These are phyloP conservation scores for Boletus huronensis DNA, from an alignment of 768 basidiomycete species.

Conservation along the genomic window DNA sequence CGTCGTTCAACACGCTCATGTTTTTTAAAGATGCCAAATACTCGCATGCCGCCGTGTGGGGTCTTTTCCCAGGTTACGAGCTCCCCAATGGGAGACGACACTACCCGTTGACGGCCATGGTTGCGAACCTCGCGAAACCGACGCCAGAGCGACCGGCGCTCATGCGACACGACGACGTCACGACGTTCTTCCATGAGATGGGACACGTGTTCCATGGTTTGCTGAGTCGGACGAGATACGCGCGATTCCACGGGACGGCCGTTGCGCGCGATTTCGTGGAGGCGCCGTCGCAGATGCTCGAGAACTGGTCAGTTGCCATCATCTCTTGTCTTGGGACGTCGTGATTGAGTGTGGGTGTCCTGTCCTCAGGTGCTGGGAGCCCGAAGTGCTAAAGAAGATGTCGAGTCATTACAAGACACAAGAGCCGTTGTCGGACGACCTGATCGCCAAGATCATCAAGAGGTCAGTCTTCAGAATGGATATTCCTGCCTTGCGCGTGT, in stretches of 20 bases:
- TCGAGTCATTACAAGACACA: slow-evolving; percentile 76
- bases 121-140: slow-evolving; percentile 85
- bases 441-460: slow-evolving; percentile 74
- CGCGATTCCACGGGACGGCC: slow-evolving; percentile 79
- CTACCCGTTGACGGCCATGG: slow-evolving; percentile 82
- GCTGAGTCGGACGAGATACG: slow-evolving; percentile 64
- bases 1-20: background rate
- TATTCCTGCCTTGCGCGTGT: background rate
- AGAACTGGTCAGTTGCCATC: slow-evolving; percentile 62
- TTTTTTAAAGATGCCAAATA: slow-evolving; percentile 61
- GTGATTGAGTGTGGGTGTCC: background rate
- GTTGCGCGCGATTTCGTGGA: slow-evolving; percentile 84
- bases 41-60: slow-evolving; percentile 85
- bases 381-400: slow-evolving; percentile 69
- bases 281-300: slow-evolving; percentile 89
- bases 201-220: slow-evolving; percentile 72
- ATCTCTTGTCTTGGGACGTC: background rate
- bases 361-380: slow-evolving; percentile 69
- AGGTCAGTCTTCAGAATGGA: slow-evolving; percentile 41
- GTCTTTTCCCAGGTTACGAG: slow-evolving; percentile 64
- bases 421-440: slow-evolving; percentile 62
- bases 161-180: slow-evolving; percentile 85
- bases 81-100: slow-evolving; percentile 52
- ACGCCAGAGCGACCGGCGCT: slow-evolving; percentile 77
- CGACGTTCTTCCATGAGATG: slow-evolving; percentile 93